phyloP scores from a whole-genome alignment of 129 eudicot species.

The Logfia minima region DNA sequence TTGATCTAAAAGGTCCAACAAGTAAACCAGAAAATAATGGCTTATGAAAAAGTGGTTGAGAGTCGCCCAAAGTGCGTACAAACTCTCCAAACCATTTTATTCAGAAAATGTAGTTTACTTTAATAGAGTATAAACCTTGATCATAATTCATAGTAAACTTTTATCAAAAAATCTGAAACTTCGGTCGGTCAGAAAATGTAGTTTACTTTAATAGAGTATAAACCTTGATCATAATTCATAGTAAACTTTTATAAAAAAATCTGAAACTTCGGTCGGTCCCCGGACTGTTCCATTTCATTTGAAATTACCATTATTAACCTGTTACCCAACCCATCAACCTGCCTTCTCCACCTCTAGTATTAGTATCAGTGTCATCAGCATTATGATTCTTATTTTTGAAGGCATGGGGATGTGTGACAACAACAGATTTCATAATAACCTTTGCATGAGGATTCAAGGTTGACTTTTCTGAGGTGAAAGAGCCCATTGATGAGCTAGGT shows the following conservation, averaged over 20 bases:
- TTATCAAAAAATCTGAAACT: neutral
- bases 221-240: neutral
- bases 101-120: neutral
- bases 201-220: neutral
- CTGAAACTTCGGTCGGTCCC: neutral
- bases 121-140: neutral
- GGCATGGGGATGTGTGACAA: neutral
- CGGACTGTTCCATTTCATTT: neutral
- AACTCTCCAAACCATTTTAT: neutral
- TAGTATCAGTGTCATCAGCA: neutral
- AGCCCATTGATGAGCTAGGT: slow-evolving; percentile 85
- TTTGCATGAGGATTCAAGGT: slow-evolving; percentile 92
- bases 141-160: no score
- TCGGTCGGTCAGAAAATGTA: no score
- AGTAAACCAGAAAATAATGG: neutral
- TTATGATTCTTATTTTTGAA: neutral
- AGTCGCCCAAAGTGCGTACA: neutral
- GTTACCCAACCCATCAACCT: neutral
- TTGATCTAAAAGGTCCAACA: neutral
- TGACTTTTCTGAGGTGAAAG: slow-evolving; percentile 82
- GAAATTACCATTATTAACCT: neutral
- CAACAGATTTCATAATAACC: slow-evolving; percentile 37
- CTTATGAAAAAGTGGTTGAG: neutral
- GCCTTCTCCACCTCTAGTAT: slow-evolving; percentile 3
- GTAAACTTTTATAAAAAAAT: no score